Base-by-base conservation (phyloP, 176 grass and related monocot genomes). In the Melocanna baccifera region DNA sequence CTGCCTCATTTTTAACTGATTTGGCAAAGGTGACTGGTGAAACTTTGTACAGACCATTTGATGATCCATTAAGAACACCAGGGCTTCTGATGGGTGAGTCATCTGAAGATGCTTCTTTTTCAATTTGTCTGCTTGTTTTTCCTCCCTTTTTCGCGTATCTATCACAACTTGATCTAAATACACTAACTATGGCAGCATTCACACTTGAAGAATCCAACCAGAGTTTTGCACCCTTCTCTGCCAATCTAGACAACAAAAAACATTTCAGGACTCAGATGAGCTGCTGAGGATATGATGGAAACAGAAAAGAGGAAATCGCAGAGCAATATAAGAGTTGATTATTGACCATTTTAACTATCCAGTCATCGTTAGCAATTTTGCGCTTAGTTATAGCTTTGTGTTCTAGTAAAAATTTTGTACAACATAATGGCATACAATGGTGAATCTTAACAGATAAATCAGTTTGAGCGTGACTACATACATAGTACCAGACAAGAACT, bases 141-240 rank as follows among this genome's bases (percentile, higher is more conserved):
- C 34, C 75, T 82, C 13, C 78, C 51, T 30, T 89, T 82, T 56
- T 67, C 68, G 32, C 20, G 47, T 80, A 57, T 83, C 72, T 91
- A 2, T 91, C 71, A 46, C 89, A 90, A 52, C 91, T 84, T 67
- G 87, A 86, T 87, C 86, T 90, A 87, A 92, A 98, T 42, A 88
- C 87, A 74, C 80, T 90, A 67, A 93, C 83, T 88, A 98, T 89
- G 74, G 96, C 96, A 83, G 96, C 76, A 93, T 98, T 98, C 77
- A 93, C 73, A 90, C 87, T 95, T 85, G 93, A 95, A 82, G 91
- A 72, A 90, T 98, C 96, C 56, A 98, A 71, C 92, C 96, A 98
- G 26, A 98, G 79, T 37, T 93, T 98, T 62, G 85, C 62, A 75
- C 96, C 89, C 56, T 83, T 88, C 75, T 84, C 78, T 80, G 92